These are phyloP conservation scores for Pseudocercospora musae DNA, from an alignment of 2,329 filamentous ascomycete species.

Conservation along the genomic window DNA sequence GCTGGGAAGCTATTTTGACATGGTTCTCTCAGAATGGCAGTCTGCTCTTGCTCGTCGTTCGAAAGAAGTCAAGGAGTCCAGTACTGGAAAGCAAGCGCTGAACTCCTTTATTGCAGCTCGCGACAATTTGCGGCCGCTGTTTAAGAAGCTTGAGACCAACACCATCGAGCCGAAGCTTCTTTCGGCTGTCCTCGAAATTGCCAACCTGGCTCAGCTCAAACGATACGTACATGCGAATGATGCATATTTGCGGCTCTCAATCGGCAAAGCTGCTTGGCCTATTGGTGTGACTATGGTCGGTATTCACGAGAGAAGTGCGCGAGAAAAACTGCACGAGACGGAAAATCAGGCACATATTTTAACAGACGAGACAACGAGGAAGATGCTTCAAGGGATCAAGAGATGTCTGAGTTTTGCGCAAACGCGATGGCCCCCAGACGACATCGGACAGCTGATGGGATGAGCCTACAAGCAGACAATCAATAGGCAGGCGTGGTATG, in stretches of 20 bases:
- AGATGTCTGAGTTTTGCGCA: conserved; percentile 94
- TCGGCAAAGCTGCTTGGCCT: conserved; percentile 74
- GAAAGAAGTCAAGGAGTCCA: conserved; percentile 62
- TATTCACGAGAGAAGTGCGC: conserved; percentile 93
- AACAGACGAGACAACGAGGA: conserved; percentile 92
- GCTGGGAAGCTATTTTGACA: conserved; percentile 90
- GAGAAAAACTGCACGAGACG: conserved; percentile 87
- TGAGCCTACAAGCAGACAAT: conserved; percentile 37
- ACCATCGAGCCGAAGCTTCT: conserved; percentile 72
- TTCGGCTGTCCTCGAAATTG: conserved; percentile 83
- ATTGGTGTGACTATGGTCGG: conserved; percentile 99
- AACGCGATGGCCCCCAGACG: conserved; percentile 90
- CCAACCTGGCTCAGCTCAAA: conserved; percentile 81
- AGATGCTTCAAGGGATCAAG: conserved; percentile 97
- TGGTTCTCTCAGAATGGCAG: conserved; percentile 90
- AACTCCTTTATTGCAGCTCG: conserved; percentile 82
- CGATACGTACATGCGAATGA: conserved; percentile 96
- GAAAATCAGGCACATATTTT: conserved; percentile 85
- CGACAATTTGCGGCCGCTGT: conserved; percentile 84
- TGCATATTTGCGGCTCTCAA: conserved; percentile 86
- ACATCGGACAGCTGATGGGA: conserved; percentile 92
- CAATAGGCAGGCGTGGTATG: not conserved
- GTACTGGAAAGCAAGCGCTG: conserved; percentile 75
- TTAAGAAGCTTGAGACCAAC: conserved; percentile 79
- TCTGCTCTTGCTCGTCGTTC: conserved; percentile 64